Base-by-base conservation (phyloP, 2,329 filamentous ascomycete species). In the Elsinoe perseae region DNA sequence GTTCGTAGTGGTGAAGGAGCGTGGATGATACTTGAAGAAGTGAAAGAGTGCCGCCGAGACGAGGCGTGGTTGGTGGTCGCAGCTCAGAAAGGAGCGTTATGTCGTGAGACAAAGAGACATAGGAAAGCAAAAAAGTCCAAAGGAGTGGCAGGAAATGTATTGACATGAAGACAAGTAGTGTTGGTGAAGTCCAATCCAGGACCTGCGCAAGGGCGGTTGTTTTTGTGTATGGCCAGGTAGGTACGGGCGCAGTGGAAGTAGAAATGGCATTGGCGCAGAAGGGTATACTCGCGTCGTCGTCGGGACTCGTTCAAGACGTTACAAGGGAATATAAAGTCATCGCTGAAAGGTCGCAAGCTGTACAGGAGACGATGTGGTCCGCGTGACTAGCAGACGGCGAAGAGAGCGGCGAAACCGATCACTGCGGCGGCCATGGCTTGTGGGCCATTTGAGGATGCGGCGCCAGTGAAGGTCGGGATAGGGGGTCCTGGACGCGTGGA, bases 361-460 rank as follows among this genome's bases (percentile, higher is more conserved):
- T 56, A 56, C 53, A 56, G 20, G 21, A 42, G 53, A 56, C 53
- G 8, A 40, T 7, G 20, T 2, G 23, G 40, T 48, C 53, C 53
- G 23, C 8, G 53, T 4, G 53, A 46, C 53, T 56, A 56, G 53
- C 53, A 56, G 42, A 32, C 34, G 20, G 53, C 53, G 53, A 56
- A 48, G 40, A 56, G 40, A 27, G 53, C 53, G 38, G 53, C 40
- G 36, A 56, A 21, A 32, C 53, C 53, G 10, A 44, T 38, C 16
- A 56, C 28, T 2, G 30, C 18, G 40, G 53, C 53, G 36, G 53
- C 38, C 18, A 56, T 46, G 53, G 53, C 53, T 36, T 56, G 53
- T 2, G 53, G 53, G 18, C 40, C 53, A 30, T 44, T 46, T 23
- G 53, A 46, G 16, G 53, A 48, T 25, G 53, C 53, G 30, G 53